Percentiles rank a stretch among this genome's conserved stretches.
phyloP scores from a whole-genome alignment of 108 stramenopile species.

The Nitzschia palea region DNA sequence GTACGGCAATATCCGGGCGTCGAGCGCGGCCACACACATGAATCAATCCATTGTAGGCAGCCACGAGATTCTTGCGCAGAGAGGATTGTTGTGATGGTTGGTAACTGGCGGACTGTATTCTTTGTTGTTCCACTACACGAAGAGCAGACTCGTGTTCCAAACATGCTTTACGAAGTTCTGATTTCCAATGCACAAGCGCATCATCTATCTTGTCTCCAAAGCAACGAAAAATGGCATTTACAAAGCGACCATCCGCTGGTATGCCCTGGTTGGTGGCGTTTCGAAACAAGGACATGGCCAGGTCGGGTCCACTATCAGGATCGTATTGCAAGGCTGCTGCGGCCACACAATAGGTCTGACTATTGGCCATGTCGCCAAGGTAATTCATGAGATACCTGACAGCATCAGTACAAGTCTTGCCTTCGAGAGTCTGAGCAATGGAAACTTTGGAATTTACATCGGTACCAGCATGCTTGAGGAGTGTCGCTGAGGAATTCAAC shows the following conservation, averaged over 20 bases:
- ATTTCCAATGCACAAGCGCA: constrained; percentile 70
- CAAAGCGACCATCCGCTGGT: constrained; percentile 69
- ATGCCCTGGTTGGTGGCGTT: constrained; percentile 29
- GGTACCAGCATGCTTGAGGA: background rate
- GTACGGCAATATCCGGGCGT: constrained; percentile 70
- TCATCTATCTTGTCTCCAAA: constrained; percentile 70
- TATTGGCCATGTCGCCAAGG: constrained; percentile 45
- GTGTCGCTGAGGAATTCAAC: background rate
- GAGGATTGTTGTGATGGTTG: background rate
- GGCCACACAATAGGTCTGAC: constrained; percentile 72
- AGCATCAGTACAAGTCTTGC: constrained; percentile 50
- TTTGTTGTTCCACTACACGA: no score
- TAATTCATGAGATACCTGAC: constrained; percentile 46
- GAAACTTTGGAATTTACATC: background rate
- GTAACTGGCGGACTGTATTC: background rate
- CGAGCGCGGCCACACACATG: constrained; percentile 72
- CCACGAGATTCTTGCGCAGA: constrained; percentile 48
- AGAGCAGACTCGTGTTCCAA: constrained; percentile 22
- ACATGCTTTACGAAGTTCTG: constrained; percentile 55
- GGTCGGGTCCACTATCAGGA: background rate
- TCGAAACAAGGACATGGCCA: constrained; percentile 37
- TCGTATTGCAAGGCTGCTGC: constrained; percentile 49
- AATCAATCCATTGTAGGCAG: constrained; percentile 82
- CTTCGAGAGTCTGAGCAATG: constrained; percentile 33
- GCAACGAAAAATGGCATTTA: constrained; percentile 79